Percentiles rank a stretch among this genome's conserved stretches.
Conservation (phyloP, 768 basidiomycete genomes). For the Mycena filopes region DNA sequence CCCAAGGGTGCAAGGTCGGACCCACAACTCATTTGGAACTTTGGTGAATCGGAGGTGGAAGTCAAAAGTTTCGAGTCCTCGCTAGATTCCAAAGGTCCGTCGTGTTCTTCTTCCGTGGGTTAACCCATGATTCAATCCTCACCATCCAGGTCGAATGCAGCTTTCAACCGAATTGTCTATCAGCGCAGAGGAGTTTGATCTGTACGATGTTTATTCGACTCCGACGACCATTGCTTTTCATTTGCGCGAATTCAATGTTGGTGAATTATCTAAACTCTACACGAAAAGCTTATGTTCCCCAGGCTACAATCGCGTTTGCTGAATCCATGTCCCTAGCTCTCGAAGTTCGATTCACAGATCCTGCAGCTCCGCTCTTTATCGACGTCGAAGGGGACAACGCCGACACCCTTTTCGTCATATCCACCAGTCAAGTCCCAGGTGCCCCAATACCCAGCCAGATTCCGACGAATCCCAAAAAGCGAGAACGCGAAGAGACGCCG, state of each 20-base stretch:
- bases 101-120: background rate
- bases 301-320: constrained; percentile 86
- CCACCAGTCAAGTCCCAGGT: constrained; percentile 72
- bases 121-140: background rate
- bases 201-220: constrained; percentile 70
- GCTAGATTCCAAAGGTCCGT: constrained; percentile 69
- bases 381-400: constrained; percentile 75
- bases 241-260: constrained; percentile 84
- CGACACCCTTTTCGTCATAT: constrained; percentile 80
- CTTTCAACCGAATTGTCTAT: constrained; percentile 82
- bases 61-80: constrained; percentile 77
- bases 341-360: constrained; percentile 81
- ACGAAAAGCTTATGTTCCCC: background rate
- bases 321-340: constrained; percentile 74
- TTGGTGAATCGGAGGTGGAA: constrained; percentile 72
- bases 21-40: constrained; percentile 86
- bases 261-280: constrained; percentile 30
- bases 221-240: constrained; percentile 83
- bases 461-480: constrained; percentile 49
- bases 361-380: constrained; percentile 79
- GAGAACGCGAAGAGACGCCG: constrained; percentile 54
- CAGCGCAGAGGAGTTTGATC: constrained; percentile 83
- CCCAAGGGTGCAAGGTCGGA: constrained; percentile 73
- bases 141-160: constrained; percentile 62
- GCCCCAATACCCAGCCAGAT: constrained; percentile 38